Percentiles rank a stretch among this genome's conserved stretches.
phyloP scores from a whole-genome alignment of 176 grass and related monocot species.

The Oryza glumipatula region DNA sequence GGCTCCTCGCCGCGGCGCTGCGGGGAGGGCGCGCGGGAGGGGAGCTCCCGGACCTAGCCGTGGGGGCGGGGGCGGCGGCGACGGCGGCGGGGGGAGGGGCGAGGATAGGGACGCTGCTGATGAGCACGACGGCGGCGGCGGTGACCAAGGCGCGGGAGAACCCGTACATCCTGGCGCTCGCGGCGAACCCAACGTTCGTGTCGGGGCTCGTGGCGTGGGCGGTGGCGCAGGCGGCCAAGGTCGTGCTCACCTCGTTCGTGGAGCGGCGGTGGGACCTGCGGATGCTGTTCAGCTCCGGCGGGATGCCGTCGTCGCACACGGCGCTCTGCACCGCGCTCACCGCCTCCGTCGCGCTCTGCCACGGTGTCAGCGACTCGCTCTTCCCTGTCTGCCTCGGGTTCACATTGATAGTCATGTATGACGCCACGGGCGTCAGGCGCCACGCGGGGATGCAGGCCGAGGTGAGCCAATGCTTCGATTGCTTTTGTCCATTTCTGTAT shows the following conservation, averaged over 20 bases:
- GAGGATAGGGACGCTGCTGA: constrained; percentile 78
- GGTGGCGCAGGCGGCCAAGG: constrained; percentile 77
- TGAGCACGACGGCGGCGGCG: constrained; percentile 90
- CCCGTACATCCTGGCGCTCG: constrained; percentile 70
- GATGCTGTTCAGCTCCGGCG: constrained; percentile 87
- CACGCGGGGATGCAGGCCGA: constrained; percentile 98
- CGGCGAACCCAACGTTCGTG: constrained; percentile 88
- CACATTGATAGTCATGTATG: constrained; percentile 93
- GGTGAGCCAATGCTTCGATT: constrained; percentile 50
- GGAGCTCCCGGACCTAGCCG: constrained; percentile 49
- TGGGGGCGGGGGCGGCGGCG: background rate
- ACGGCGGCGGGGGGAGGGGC: constrained; percentile 31
- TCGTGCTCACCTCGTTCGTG: constrained; percentile 78
- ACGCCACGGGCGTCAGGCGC: constrained; percentile 88
- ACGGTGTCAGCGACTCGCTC: constrained; percentile 80
- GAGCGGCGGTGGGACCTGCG: constrained; percentile 82
- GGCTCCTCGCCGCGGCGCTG: constrained; percentile 44
- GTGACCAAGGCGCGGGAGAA: constrained; percentile 76
- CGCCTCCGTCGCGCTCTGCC: constrained; percentile 85
- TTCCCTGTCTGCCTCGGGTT: constrained; percentile 96
- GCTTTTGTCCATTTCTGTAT: background rate
- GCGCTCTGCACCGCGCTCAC: constrained; percentile 92
- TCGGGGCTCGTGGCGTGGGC: constrained; percentile 86
- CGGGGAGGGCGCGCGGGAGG: constrained; percentile 47
- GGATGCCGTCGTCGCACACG: constrained; percentile 97